phyloP scores from a whole-genome alignment of 805 yeast species.

The Debaryomyces tyrocola region DNA sequence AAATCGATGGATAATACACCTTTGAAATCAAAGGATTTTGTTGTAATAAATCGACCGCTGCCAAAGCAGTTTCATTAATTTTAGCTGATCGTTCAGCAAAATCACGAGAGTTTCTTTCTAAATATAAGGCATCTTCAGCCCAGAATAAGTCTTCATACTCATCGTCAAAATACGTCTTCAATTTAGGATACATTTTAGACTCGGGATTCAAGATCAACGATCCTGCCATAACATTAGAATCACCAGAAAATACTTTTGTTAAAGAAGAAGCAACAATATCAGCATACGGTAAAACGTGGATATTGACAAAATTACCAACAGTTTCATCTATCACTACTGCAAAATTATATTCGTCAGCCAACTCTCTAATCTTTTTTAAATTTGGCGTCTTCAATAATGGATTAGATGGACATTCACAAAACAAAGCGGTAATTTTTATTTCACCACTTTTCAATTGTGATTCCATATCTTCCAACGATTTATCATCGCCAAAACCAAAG shows the following conservation, averaged over 20 bases:
- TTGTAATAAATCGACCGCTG: slow-evolving; percentile 53
- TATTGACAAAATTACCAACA: slow-evolving; percentile 84
- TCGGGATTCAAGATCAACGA: slow-evolving; percentile 75
- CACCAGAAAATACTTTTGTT: slow-evolving; percentile 92
- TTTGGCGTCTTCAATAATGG: slow-evolving; percentile 90
- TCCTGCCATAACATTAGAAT: slow-evolving; percentile 95
- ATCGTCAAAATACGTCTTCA: slow-evolving; percentile 51
- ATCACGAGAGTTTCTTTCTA: slow-evolving; percentile 93
- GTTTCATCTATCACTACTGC: slow-evolving; percentile 91
- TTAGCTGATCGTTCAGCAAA: slow-evolving; percentile 61
- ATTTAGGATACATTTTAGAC: slow-evolving; percentile 47
- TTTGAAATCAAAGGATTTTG: slow-evolving; percentile 54
- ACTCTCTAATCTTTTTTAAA: slow-evolving; percentile 56
- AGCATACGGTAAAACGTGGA: slow-evolving; percentile 77
- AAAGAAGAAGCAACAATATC: slow-evolving; percentile 86
- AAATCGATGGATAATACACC: slow-evolving; percentile 70
- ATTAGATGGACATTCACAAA: slow-evolving; percentile 93
- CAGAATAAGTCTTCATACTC: slow-evolving; percentile 74
- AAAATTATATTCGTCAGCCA: slow-evolving; percentile 71
- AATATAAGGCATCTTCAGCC: slow-evolving; percentile 90
- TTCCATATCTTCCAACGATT: slow-evolving; percentile 66
- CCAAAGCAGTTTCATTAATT: slow-evolving; percentile 57
- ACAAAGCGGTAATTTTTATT: slow-evolving; percentile 64
- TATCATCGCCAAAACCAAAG: slow-evolving; percentile 80
- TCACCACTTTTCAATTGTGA: slow-evolving; percentile 55